Conservation (phyloP, 2,329 filamentous ascomycete genomes). For the Gnomoniopsis sp. region DNA sequence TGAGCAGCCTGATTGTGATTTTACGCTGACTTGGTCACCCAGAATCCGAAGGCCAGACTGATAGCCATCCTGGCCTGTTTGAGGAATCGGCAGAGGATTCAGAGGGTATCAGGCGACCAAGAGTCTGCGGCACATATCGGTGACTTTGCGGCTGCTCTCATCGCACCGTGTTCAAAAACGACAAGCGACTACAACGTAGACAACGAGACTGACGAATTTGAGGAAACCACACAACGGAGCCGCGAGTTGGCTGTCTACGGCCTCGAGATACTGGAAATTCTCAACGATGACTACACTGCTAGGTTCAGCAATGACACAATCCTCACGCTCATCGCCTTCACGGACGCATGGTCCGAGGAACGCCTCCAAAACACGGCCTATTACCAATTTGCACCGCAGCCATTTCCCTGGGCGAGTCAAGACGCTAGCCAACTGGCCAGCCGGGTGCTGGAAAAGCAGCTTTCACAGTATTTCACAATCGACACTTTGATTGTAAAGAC, state of each 20-base stretch:
- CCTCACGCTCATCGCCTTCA: conserved; percentile 31
- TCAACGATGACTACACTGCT: not conserved
- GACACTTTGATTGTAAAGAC: conserved; percentile 46
- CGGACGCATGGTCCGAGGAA: conserved; percentile 18
- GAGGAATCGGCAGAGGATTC: not conserved
- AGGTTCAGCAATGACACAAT: conserved; percentile 25
- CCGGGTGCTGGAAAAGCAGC: conserved; percentile 28
- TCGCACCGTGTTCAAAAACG: conserved; percentile 1
- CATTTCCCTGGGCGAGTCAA: conserved; percentile 26
- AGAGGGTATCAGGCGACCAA: not conserved
- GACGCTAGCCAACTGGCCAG: conserved; percentile 28
- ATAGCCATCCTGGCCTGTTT: conserved; percentile 11
- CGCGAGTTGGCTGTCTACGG: conserved; percentile 5
- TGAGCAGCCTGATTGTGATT: not conserved
- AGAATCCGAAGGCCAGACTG: conserved; percentile 5
- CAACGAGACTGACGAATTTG: conserved; percentile 6
- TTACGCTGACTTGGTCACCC: not conserved
- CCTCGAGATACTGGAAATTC: not conserved
- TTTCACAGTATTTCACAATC: conserved; percentile 18
- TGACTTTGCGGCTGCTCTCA: not conserved
- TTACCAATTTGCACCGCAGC: not conserved
- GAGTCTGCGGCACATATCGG: conserved; percentile 1
- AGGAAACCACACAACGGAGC: conserved; percentile 3
- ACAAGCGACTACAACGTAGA: not conserved
- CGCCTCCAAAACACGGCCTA: not conserved